These are phyloP conservation scores for Neopestalotiopsis sp. DNA, from an alignment of 2,329 filamentous ascomycete genomes.

Conservation along the genomic window DNA sequence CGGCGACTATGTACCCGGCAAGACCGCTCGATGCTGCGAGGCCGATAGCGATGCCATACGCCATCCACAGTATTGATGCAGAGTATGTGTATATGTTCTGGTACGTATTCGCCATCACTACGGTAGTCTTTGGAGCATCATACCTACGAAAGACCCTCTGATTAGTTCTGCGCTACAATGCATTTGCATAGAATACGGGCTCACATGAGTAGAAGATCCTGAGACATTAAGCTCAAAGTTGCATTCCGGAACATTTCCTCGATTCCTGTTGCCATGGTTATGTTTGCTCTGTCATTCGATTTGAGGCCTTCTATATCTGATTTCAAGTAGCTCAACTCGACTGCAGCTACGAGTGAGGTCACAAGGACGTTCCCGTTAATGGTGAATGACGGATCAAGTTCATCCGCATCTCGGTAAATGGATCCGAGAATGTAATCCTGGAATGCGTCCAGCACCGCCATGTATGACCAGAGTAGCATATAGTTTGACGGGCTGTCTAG, in stretches of 20 bases:
- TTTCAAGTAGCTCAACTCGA: not conserved
- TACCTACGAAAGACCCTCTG: not conserved
- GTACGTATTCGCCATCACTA: not conserved
- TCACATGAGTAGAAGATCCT: not conserved
- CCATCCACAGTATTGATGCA: not conserved
- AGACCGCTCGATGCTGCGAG: not conserved
- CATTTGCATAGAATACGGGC: no score
- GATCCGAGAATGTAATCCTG: not conserved
- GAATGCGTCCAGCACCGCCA: not conserved
- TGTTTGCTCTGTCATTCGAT: not conserved
- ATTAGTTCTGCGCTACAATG: no score
- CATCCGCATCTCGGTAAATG: no score
- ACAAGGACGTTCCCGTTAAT: no score
- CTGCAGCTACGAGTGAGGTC: no score
- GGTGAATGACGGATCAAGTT: no score
- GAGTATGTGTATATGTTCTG: not conserved
- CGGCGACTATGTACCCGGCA: not conserved
- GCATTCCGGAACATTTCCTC: constrained; percentile 6
- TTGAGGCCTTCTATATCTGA: not conserved
- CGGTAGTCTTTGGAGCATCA: not conserved
- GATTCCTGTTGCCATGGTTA: not conserved
- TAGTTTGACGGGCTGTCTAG: not conserved
- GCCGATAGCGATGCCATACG: not conserved
- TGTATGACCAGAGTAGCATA: not conserved
- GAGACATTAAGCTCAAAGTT: constrained; percentile 1